Conservation (phyloP, 805 yeast genomes). For the Kockiozyma suomiensis region DNA sequence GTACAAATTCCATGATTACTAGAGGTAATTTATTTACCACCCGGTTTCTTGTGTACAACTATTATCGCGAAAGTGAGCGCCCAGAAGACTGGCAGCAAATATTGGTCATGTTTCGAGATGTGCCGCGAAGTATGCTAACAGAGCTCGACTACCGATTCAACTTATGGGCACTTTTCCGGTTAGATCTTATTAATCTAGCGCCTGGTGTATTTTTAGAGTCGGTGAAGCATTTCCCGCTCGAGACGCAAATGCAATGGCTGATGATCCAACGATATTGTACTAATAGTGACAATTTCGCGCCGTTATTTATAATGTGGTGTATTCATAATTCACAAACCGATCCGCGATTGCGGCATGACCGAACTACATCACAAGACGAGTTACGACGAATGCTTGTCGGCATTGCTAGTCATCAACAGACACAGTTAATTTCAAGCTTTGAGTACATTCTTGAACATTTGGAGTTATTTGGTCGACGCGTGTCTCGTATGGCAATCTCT, state of each 20-base stretch:
- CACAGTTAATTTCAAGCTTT: background rate
- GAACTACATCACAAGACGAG: background rate
- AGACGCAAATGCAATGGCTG: constrained; percentile 20
- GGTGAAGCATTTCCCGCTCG: background rate
- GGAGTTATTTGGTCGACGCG: constrained; percentile 14
- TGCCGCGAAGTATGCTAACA: constrained; percentile 9
- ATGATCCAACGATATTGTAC: constrained; percentile 15
- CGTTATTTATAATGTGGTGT: constrained; percentile 14
- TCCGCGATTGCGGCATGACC: constrained; percentile 8
- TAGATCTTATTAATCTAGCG: constrained; percentile 11
- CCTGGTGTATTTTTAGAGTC: constrained; percentile 12
- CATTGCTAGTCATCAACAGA: constrained; percentile 2
- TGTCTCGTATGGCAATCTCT: constrained; percentile 10
- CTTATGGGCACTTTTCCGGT: constrained; percentile 27
- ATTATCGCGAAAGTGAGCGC: constrained; percentile 15
- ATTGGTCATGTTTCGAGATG: constrained; percentile 21
- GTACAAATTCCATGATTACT: constrained; percentile 2
- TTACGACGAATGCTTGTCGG: constrained; percentile 11
- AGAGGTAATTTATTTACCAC: constrained; percentile 3
- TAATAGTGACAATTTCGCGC: constrained; percentile 9
- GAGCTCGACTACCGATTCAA: constrained; percentile 28
- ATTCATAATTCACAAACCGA: constrained; percentile 4
- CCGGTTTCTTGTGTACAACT: constrained; percentile 24
- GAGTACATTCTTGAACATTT: background rate
- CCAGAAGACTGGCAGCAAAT: constrained; percentile 30